Percentiles rank a stretch among this genome's conserved stretches.
Conservation (phyloP, 2,329 filamentous ascomycete genomes). For the Rhynchosporium graminicola region DNA sequence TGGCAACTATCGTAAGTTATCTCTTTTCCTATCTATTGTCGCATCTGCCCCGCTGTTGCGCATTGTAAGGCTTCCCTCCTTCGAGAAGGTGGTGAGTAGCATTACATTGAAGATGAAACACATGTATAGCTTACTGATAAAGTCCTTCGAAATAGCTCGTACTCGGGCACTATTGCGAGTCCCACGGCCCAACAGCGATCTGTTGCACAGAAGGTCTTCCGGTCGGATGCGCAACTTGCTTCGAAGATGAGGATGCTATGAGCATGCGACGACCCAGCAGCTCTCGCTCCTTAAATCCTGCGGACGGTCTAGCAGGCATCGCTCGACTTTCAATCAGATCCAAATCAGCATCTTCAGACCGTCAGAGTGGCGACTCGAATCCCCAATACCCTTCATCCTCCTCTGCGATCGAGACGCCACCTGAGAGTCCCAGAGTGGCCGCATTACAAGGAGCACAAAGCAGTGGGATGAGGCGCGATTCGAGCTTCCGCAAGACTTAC, state of each 20-base stretch:
- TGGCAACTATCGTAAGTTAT: slow-evolving; percentile 40
- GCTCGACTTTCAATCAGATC: slow-evolving; percentile 23
- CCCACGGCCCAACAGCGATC: slow-evolving; percentile 67
- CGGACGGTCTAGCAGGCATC: slow-evolving; percentile 28
- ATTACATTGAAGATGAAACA: not conserved
- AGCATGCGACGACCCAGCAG: slow-evolving; percentile 34
- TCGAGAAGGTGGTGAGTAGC: slow-evolving; percentile 15
- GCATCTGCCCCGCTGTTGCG: slow-evolving; percentile 25
- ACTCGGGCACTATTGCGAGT: slow-evolving; percentile 62
- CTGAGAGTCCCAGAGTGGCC: slow-evolving; percentile 53
- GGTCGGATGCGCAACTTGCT: slow-evolving; percentile 60
- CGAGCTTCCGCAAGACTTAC: slow-evolving; percentile 63
- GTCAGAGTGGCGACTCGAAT: slow-evolving; percentile 11
- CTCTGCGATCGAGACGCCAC: slow-evolving; percentile 57
- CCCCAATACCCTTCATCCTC: slow-evolving; percentile 37
- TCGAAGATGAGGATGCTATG: slow-evolving; percentile 48
- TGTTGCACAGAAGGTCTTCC: slow-evolving; percentile 70
- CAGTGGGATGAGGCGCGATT: slow-evolving; percentile 50
- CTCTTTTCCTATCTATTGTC: slow-evolving; percentile 20
- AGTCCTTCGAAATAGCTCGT: too few relatives aligned
- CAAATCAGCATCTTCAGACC: slow-evolving; percentile 20
- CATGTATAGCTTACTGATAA: slow-evolving; percentile 42
- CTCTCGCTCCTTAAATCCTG: slow-evolving; percentile 32
- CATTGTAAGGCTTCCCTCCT: slow-evolving; percentile 19
- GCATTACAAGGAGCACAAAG: slow-evolving; percentile 40